phyloP scores from a whole-genome alignment of 768 basidiomycete species.

The Pholiota molesta region DNA sequence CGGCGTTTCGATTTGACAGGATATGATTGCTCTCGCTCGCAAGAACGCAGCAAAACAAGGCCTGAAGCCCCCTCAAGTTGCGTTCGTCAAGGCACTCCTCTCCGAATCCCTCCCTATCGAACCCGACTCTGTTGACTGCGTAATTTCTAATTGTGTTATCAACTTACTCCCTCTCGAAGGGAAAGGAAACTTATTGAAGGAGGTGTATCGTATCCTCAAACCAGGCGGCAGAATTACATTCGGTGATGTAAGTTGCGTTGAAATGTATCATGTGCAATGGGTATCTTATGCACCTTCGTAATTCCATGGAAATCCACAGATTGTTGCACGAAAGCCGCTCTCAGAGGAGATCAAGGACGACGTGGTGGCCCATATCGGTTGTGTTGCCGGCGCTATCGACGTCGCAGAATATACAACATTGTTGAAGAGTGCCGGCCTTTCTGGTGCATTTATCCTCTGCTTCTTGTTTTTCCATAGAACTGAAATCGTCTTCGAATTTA shows the following conservation, averaged over 20 bases:
- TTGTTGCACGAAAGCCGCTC: constrained; percentile 47
- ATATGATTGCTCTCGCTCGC: constrained; percentile 53
- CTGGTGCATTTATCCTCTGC: constrained; percentile 27
- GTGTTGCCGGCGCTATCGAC: constrained; percentile 49
- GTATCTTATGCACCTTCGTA: neutral
- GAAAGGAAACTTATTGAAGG: constrained; percentile 46
- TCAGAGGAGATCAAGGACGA: constrained; percentile 45
- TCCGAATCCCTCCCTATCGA: constrained; percentile 50
- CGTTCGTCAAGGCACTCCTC: constrained; percentile 47
- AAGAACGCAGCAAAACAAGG: constrained; percentile 42
- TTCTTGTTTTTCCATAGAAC: neutral
- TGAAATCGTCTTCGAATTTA: constrained; percentile 20
- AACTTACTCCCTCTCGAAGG: constrained; percentile 47
- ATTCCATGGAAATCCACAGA: constrained; percentile 30
- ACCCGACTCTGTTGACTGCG: constrained; percentile 52
- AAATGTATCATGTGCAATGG: neutral
- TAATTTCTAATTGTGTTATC: constrained; percentile 61
- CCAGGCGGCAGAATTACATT: constrained; percentile 58
- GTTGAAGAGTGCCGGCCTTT: constrained; percentile 43
- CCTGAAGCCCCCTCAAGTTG: constrained; percentile 49
- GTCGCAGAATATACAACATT: constrained; percentile 40
- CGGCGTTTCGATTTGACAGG: constrained; percentile 31
- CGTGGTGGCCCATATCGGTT: constrained; percentile 43
- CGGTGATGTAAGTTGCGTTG: constrained; percentile 45
- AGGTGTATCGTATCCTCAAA: constrained; percentile 53